Evolutionary conservation across 2,329 filamentous ascomycete species (phyloP), one percentile per base, ranked within the genome.

Genomic region (Cordyceps farinosa): DNA sequence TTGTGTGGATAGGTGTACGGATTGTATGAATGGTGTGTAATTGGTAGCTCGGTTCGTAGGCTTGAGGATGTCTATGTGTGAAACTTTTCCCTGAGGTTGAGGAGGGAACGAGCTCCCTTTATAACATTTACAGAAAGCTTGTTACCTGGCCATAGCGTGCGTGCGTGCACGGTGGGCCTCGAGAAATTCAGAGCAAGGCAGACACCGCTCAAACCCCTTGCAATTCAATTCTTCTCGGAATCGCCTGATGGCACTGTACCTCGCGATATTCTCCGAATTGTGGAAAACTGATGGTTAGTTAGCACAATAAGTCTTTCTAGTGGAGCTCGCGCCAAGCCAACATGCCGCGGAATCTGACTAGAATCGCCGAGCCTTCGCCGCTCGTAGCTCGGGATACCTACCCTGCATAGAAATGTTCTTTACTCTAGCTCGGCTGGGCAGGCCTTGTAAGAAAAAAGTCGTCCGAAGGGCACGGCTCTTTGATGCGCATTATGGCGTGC

Each of bases 291-390:
- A 22, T 22, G 22, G 22, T 22, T 22, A 22, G 9, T 47, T 44
- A 30, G 29, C 17, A 30, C 15, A 10, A 32, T 36, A 34, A 42
- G 9, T 57, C 30, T 53, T 55, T 62, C 40, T 40, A 56, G 60
- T 62, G 60, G 60, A 29, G 27, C 60, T 50, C 22, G 4, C 17
- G 17, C 54, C 29, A 57, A 34, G 48, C 30, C 22, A 59, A 51
- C n/a, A 32, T 50, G 51, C 44, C 34, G 42, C 52, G 51, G 51
- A 38, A 62, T 62, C 44, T 50, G 42, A n/a, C 13, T 22, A 32
- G 29, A 42, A 40, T 55, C 60, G 34, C 60, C 60, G 60, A 62
- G 52, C 52, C 51, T 56, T 56, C 51, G 44, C 60, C 57, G 57
- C 36, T 17, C 17, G 50, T 17, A 50, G 38, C 22, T 60, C 47